Evolutionary conservation across 192 early-diverging fungal species (phyloP).

Genomic region (Coemansia sp.): DNA sequence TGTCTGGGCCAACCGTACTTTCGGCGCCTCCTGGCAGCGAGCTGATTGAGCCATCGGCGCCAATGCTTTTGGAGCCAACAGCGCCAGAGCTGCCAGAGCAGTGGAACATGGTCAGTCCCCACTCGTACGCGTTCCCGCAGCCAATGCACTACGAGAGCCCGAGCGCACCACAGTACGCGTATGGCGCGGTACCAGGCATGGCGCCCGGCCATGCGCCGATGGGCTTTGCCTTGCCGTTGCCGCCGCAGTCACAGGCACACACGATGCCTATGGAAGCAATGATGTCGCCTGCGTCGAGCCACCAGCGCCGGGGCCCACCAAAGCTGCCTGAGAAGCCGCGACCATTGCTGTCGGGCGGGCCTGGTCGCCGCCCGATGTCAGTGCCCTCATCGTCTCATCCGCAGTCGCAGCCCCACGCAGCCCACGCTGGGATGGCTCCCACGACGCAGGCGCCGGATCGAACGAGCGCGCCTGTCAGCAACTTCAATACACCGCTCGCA

Average conservation of each 20-base stretch:
- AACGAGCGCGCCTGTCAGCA: constrained; percentile 11
- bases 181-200: constrained; percentile 11
- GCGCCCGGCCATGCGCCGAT: constrained; percentile 14
- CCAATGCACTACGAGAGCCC: constrained; percentile 26
- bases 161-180: constrained; percentile 3
- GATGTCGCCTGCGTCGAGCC: neutral
- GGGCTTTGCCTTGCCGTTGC: constrained; percentile 29
- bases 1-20: constrained; percentile 28
- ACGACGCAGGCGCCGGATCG: constrained; percentile 10
- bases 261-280: neutral
- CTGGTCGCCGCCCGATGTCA: constrained; percentile 15
- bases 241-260: constrained; percentile 1
- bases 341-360: constrained; percentile 6
- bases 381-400: constrained; percentile 12
- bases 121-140: constrained; percentile 33
- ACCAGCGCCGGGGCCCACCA: constrained; percentile 1
- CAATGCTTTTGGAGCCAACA: constrained; percentile 41
- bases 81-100: constrained; percentile 49
- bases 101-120: constrained; percentile 23
- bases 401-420: constrained; percentile 2
- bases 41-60: constrained; percentile 48
- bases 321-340: constrained; percentile 34
- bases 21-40: constrained; percentile 41
- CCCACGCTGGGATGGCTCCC: constrained; percentile 4
- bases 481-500: neutral